Evolutionary conservation across 495 filamentous ascomycete species (phyloP).

Genomic region (Melanomma pulvis-pyrius): DNA sequence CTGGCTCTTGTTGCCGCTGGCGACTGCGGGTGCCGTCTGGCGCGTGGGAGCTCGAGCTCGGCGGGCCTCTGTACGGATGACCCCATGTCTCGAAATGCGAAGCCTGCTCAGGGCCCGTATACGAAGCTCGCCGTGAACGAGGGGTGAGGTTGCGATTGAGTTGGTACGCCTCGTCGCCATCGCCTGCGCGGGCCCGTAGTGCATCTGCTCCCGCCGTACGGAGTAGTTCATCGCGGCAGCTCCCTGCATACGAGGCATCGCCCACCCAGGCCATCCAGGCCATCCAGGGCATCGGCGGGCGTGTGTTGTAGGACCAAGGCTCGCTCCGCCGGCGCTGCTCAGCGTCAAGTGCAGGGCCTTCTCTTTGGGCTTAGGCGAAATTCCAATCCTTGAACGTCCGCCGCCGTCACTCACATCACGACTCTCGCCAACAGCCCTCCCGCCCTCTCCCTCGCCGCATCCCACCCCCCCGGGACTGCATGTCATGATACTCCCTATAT

Average conservation of each 20-base stretch:
- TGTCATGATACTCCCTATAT: slow-evolving; percentile 25
- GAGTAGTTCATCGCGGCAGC: too few species aligned
- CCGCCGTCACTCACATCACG: not conserved
- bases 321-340: not conserved
- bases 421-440: slow-evolving; percentile 9
- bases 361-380: not conserved
- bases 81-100: not conserved
- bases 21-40: not conserved
- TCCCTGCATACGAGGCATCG: too few species aligned
- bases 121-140: too few species aligned
- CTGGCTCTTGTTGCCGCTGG: not conserved
- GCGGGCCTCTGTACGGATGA: not conserved
- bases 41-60: not conserved
- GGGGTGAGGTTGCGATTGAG: too few species aligned
- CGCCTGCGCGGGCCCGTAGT: too few species aligned
- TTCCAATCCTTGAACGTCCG: not conserved
- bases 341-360: not conserved
- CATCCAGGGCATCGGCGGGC: not conserved
- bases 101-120: not conserved
- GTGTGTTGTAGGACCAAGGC: not conserved
- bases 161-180: too few species aligned
- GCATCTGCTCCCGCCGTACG: too few species aligned
- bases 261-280: too few species aligned
- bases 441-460: not conserved
- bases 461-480: not conserved